Conservation (phyloP, 2,329 filamentous ascomycete genomes). For the Xylariaceae sp. region DNA sequence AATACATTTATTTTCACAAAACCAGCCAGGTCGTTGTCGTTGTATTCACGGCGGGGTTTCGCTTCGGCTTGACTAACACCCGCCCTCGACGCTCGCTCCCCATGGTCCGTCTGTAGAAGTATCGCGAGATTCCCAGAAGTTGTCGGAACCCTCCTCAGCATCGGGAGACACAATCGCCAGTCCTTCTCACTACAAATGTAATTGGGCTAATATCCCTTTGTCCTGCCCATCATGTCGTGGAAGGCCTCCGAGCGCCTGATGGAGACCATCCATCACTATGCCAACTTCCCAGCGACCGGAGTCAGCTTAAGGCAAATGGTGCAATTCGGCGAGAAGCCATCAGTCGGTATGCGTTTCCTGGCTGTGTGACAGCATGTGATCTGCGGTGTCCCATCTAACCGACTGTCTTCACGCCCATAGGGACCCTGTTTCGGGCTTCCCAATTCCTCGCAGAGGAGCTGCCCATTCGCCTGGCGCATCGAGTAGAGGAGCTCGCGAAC, state of each 20-base stretch:
- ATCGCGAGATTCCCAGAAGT: conserved; percentile 1
- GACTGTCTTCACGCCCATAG: conserved; percentile 11
- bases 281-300: conserved; percentile 92
- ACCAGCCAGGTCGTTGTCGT: conserved; percentile 14
- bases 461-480: conserved; percentile 91
- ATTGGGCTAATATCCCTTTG: conserved; percentile 15
- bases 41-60: conserved; percentile 26
- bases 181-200: conserved; percentile 12
- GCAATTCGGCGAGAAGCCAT: conserved; percentile 92
- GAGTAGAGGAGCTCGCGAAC: conserved; percentile 87
- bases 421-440: conserved; percentile 88
- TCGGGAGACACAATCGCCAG: conserved; percentile 1
- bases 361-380: conserved; percentile 1
- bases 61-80: conserved; percentile 8
- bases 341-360: conserved; percentile 59
- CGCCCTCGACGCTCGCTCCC: conserved; percentile 5
- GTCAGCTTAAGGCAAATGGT: conserved; percentile 98
- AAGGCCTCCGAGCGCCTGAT: conserved; percentile 85
- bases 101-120: conserved; percentile 22
- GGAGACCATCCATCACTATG: conserved; percentile 96
- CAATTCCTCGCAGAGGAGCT: conserved; percentile 98
- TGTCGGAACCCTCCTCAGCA: background rate
- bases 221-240: conserved; percentile 72
- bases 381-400: conserved; percentile 15
- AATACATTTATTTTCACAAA: background rate